Evolutionary conservation across 257 asterid genomes (phyloP), one percentile per base, ranked within the genome.

Genomic region (Datura wrightii): DNA sequence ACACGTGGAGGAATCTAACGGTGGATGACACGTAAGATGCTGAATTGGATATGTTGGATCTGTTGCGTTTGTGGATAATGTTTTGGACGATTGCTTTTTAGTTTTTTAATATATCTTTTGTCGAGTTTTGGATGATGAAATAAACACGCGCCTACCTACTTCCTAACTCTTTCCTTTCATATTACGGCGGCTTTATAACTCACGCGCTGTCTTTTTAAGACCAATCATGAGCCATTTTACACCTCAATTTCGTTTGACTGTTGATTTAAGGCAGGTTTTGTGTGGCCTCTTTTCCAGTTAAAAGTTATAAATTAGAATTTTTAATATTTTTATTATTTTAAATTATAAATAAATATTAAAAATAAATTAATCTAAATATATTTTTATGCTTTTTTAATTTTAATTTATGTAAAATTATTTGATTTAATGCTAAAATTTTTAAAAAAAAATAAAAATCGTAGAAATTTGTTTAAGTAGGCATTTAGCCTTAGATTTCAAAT

Each of bases 1-100:
- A 86, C 91, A 91, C 95, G 94, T 94, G 97, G 90, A 80, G 3
- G 71, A 65, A 91, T 90, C 44, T 5, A 54, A 0, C 24, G 48
- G 16, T 2, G 1, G 7, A 24, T 46, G 91, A 88, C 94, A 92
- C 88, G 92, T 87, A 89, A 88, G 89, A 87, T 79, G 86, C 53
- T 71, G 83, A 74, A 89, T 71, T 46, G 83, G 82, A 83, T 87
- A 54, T 59, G 18, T 70, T 36, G 2, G 42, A 1, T 79, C 9
- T 52, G 53, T 36, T 79, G 67, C 50, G 11, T 60, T 62, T 69
- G 31, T 86, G 92, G 93, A 93, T 90, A 89, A 90, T 87, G 94
- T 87, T 90, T 53, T 8, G 85, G 71, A 71, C 55, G 83, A 82
- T 83, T 83, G 79, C 71, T 14, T 14, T 69, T 72, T 88, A 88